Base-by-base conservation (phyloP, 352 stramenopile genomes). In the Paralagenidium karlingii region DNA sequence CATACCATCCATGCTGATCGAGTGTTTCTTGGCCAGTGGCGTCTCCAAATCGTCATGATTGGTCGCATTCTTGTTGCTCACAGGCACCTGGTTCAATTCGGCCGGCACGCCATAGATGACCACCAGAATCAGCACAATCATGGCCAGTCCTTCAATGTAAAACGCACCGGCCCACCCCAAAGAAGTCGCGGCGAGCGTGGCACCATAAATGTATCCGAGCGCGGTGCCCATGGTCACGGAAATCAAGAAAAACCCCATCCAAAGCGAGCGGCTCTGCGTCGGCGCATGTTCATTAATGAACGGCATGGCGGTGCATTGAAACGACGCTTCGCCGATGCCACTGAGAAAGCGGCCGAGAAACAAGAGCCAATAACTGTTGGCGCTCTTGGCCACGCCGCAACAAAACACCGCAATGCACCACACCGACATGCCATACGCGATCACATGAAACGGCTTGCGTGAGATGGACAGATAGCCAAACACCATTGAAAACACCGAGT, bases 271-370 rank as follows among this genome's bases (percentile, higher is more conserved):
- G 24, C 66, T 71, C 0, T 64, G 32, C 4, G 64, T 55, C 1
- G 77, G 75, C 3, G 79, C 89, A 45, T 83, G 67, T 46, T 83
- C 69, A 39, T 96, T 81, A 53, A 97, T 96, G 45, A 97, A 94
- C 0, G 91, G 87, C 22, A 79, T 86, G 19, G 90, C 86, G 12
- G 94, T 87, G 34, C 86, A 89, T 46, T 96, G 81, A 64, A 96
- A 95, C 21, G 82, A 87, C 27, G 93, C 86, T 53, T 97, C 89
- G 16, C 79, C 78, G 11, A 94, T 74, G 20, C 92, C 90, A 24
- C 61, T 89, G 22, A 96, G 56, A 19, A 96, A 55, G 15, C 92
- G 66, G 29, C 71, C 82, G 15, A 94, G 40, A 20, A 96, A 65
- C 11, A 97, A 62, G 19, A 97, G 55, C 21, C 78, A 79, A 60